A percentile compares a stretch with the other conserved stretches of the same genome.
Evolutionary conservation across 2,329 filamentous ascomycete species (phyloP).

Genomic region (Cladobotryum mycophilum): DNA sequence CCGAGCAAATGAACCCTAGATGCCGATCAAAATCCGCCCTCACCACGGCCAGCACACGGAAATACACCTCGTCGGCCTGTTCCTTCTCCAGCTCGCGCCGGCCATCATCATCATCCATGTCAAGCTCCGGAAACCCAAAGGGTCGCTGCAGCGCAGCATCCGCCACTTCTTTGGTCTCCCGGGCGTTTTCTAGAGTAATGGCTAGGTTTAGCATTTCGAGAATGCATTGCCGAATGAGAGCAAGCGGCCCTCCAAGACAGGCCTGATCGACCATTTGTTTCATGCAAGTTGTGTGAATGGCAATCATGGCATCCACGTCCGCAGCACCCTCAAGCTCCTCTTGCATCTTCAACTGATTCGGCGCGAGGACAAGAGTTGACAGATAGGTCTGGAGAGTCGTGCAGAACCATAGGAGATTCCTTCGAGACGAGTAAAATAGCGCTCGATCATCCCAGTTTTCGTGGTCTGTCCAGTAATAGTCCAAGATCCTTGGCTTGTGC

Average conservation of each 20-base stretch:
- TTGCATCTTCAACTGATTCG: constrained; percentile 51
- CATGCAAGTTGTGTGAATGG: constrained; percentile 59
- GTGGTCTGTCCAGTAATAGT: constrained; percentile 32
- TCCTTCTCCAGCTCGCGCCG: constrained; percentile 19
- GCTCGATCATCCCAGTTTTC: constrained; percentile 37
- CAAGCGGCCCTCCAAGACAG: constrained; percentile 61
- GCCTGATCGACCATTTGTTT: constrained; percentile 59
- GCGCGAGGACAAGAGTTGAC: constrained; percentile 63
- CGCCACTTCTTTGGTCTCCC: constrained; percentile 29
- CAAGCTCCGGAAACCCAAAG: not conserved
- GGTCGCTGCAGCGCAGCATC: not conserved
- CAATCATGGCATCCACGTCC: constrained; percentile 78
- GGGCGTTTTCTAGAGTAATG: constrained; percentile 60
- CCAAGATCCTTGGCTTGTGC: constrained; percentile 44
- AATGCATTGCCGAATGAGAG: constrained; percentile 65
- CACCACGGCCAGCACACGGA: constrained; percentile 49
- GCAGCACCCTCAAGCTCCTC: constrained; percentile 51
- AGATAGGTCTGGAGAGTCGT: constrained; percentile 71
- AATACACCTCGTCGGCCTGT: constrained; percentile 36
- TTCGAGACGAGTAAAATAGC: constrained; percentile 55
- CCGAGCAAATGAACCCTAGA: constrained; percentile 64
- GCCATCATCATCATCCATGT: not conserved
- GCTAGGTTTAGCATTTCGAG: constrained; percentile 72
- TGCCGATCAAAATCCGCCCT: constrained; percentile 58
- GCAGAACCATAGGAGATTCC: constrained; percentile 70